These are phyloP conservation scores for Phaeolepiota aurea DNA, from an alignment of 768 basidiomycete species.

Conservation along the genomic window DNA sequence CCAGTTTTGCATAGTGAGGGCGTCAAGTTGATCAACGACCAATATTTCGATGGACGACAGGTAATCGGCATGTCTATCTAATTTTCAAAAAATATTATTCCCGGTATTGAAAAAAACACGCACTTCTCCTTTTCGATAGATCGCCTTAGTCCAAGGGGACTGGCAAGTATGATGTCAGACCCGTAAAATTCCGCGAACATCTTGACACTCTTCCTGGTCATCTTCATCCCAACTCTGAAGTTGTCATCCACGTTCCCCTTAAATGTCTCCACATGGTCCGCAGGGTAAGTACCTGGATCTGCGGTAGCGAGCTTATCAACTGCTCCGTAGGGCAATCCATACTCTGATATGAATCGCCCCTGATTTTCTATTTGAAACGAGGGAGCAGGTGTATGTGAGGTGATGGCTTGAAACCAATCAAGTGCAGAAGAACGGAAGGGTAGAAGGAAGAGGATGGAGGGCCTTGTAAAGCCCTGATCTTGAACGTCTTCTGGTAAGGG, in stretches of 20 bases:
- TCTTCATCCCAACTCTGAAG: slow-evolving; percentile 86
- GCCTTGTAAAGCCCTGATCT: slow-evolving; percentile 97
- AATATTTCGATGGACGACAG: slow-evolving; percentile 89
- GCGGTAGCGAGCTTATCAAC: slow-evolving; percentile 75
- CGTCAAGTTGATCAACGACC: slow-evolving; percentile 89
- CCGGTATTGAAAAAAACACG: slow-evolving; percentile 17
- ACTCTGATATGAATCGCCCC: slow-evolving; percentile 74
- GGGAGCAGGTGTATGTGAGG: slow-evolving; percentile 63
- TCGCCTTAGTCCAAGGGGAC: slow-evolving; percentile 85
- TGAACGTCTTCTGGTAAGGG: slow-evolving; percentile 69
- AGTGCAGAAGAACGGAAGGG: slow-evolving; percentile 89
- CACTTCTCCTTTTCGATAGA: slow-evolving; percentile 93
- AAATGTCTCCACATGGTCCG: slow-evolving; percentile 90
- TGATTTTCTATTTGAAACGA: slow-evolving; percentile 84
- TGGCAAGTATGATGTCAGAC: slow-evolving; percentile 88
- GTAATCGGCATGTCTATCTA: slow-evolving; percentile 72
- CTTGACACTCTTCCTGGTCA: slow-evolving; percentile 88
- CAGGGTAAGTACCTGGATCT: slow-evolving; percentile 69
- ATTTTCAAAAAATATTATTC: not conserved
- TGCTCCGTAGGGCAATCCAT: slow-evolving; percentile 69
- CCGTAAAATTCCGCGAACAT: slow-evolving; percentile 87
- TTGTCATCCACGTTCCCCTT: slow-evolving; percentile 96
- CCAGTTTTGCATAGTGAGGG: slow-evolving; percentile 98
- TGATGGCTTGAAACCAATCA: slow-evolving; percentile 75
- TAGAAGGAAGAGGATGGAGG: slow-evolving; percentile 84